Percentiles rank a stretch among this genome's conserved stretches.
Evolutionary conservation across 305 asterid species (phyloP).

Genomic region (Solanum hybrid): DNA sequence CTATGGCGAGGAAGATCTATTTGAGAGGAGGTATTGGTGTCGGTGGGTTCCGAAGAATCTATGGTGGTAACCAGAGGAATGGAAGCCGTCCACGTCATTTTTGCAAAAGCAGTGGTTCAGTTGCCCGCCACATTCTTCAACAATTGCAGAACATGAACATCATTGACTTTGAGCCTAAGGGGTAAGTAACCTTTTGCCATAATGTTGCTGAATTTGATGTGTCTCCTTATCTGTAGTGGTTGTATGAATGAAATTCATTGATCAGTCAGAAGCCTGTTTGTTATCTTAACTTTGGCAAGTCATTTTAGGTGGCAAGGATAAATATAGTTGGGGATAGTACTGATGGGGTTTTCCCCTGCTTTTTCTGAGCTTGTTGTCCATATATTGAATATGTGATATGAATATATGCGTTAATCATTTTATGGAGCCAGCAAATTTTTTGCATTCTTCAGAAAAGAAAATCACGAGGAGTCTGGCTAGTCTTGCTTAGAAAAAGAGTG

Average conservation of each 20-base stretch:
- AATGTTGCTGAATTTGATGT: neutral
- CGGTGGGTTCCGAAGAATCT: slow-evolving; percentile 29
- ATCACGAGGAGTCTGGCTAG: neutral
- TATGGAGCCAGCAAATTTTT: neutral
- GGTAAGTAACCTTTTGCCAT: slow-evolving; percentile 10
- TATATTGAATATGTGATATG: neutral
- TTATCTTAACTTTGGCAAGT: neutral
- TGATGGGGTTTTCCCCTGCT: neutral
- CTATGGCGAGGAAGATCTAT: slow-evolving; percentile 34
- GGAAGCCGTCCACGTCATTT: slow-evolving; percentile 31
- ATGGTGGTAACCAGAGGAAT: slow-evolving; percentile 41
- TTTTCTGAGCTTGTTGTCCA: neutral
- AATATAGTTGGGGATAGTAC: neutral
- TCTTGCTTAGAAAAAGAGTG: neutral
- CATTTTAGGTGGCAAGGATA: too few relatives aligned
- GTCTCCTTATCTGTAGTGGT: neutral
- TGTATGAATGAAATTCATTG: neutral
- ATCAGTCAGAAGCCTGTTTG: neutral
- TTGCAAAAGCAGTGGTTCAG: slow-evolving; percentile 29
- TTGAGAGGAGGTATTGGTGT: slow-evolving; percentile 34
- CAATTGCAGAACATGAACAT: slow-evolving; percentile 25
- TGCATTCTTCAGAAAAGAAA: neutral
- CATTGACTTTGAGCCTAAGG: slow-evolving; percentile 21
- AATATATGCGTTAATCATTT: neutral
- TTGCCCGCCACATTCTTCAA: slow-evolving; percentile 37